Base-by-base conservation (phyloP, 257 asterid genomes). In the Solanum sitiens region DNA sequence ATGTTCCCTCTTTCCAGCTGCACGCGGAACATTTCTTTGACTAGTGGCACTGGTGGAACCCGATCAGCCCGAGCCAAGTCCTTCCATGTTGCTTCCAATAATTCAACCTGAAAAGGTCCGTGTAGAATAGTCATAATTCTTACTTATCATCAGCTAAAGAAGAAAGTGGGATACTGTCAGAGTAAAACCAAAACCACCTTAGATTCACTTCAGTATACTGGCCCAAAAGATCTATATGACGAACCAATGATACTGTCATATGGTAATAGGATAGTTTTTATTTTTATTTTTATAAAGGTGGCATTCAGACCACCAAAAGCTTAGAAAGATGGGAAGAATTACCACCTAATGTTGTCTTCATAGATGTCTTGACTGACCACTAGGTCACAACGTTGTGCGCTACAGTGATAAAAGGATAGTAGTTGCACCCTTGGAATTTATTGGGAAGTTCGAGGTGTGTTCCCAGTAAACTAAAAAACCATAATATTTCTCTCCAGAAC, bases 61-160 rank as follows among this genome's bases (percentile, higher is more conserved):
- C 94, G 94, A 76, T 89, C 90, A 3, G 91, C 90, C 63, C 85
- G 90, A 37, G 91, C 89, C 92, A 97, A 92, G 89, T 94, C 93
- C 89, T 91, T 89, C 99, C 99, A 95, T 37, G 98, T 93, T 87
- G 85, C 91, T 85, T 95, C 97, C 93, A 97, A 85, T 71, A 94
- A 86, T 83, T 88, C 90, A 35, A 73, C 93, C 99, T 97, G 89
- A 67, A 65, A 86, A 73, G 86, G 71, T 47, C 84, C 37, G 45
- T 11, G 71, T 12, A 42, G 42, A 86, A 63, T 85, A 59, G 61
- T 85, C 59, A 84, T 9, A 79, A 79, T 47, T 27, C 63, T 79
- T 27, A 8, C 8, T 42, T 39, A 74, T 74, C 20, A 74, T 74
- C 83, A 13, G 83, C 35, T 13, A 23, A 76, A 76, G 53, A 23